Percentiles rank a stretch among this genome's conserved stretches.
Conservation (phyloP, 2,329 filamentous ascomycete species). For the Furcasterigmium sp. region DNA sequence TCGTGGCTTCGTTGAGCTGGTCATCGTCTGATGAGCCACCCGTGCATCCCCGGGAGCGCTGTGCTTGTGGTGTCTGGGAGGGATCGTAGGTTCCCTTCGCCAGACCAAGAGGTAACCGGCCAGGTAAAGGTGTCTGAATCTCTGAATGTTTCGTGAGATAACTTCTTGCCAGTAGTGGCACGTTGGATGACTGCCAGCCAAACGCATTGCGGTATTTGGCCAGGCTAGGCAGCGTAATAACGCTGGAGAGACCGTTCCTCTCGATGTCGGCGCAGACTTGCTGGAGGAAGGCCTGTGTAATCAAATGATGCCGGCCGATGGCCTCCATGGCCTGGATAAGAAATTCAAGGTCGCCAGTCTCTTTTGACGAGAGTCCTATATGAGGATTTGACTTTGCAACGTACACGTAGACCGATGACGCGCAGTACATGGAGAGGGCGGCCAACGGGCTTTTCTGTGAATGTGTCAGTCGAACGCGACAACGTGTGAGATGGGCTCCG, state of each 20-base stretch:
- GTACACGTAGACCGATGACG: slow-evolving; percentile 77
- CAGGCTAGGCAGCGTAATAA: slow-evolving; percentile 29
- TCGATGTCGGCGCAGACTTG: slow-evolving; percentile 82
- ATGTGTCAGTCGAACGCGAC: slow-evolving; percentile 3
- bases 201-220: slow-evolving; percentile 24
- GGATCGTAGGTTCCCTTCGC: slow-evolving; percentile 16
- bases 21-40: not conserved
- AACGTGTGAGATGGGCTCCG: not conserved
- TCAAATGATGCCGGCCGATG: slow-evolving; percentile 65
- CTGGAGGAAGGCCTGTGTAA: slow-evolving; percentile 79
- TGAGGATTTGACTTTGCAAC: slow-evolving; percentile 64
- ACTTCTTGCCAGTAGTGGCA: slow-evolving; percentile 44
- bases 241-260: slow-evolving; percentile 31
- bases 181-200: slow-evolving; percentile 25
- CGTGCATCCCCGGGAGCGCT: not conserved
- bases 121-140: slow-evolving; percentile 35
- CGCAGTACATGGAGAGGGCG: slow-evolving; percentile 80
- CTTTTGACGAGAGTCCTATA: slow-evolving; percentile 46
- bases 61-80: not conserved
- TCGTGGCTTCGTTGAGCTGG: slow-evolving; percentile 2
- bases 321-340: slow-evolving; percentile 74
- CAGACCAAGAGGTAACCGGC: slow-evolving; percentile 33
- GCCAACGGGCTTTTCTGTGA: slow-evolving; percentile 69
- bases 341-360: slow-evolving; percentile 59
- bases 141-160: slow-evolving; percentile 34